These are phyloP conservation scores for Lachnum nothofagi DNA, from an alignment of 2,329 filamentous ascomycete genomes.

Conservation along the genomic window DNA sequence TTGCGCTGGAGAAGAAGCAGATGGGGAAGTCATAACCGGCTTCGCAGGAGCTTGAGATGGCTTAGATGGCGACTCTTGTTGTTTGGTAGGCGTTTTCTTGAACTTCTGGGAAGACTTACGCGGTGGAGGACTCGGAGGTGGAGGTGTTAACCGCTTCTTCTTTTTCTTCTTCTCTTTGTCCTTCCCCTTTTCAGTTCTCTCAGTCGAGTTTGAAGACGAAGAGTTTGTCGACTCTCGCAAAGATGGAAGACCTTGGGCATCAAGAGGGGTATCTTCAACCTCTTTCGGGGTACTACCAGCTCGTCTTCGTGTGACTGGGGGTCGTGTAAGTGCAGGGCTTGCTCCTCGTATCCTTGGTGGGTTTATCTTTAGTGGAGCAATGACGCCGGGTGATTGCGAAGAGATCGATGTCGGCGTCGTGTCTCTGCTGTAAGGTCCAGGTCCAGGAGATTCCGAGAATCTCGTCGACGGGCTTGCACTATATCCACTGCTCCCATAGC, in stretches of 20 bases:
- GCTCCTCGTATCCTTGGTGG: conserved; percentile 46
- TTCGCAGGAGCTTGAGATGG: conserved; percentile 32
- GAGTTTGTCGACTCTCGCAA: conserved; percentile 67
- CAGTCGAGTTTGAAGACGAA: conserved; percentile 67
- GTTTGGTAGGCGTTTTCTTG: conserved; percentile 34
- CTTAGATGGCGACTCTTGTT: conserved; percentile 39
- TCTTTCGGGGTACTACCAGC: conserved; percentile 52
- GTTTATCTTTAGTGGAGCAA: conserved; percentile 39
- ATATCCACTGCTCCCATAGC: conserved; percentile 43
- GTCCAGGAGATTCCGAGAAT: conserved; percentile 67
- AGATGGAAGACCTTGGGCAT: conserved; percentile 55
- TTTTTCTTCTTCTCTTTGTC: conserved; percentile 35
- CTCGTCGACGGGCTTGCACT: conserved; percentile 70
- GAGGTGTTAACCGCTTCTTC: conserved; percentile 41
- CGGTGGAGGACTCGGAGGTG: conserved; percentile 56
- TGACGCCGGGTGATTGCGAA: conserved; percentile 64
- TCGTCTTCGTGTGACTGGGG: conserved; percentile 55
- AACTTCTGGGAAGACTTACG: conserved; percentile 58
- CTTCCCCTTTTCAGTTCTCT: conserved; percentile 45
- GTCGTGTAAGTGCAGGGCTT: conserved; percentile 51
- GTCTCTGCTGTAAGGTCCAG: conserved; percentile 67
- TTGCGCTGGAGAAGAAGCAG: conserved; percentile 15
- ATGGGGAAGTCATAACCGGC: conserved; percentile 25
- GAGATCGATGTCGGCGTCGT: conserved; percentile 75
- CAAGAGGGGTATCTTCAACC: conserved; percentile 40